phyloP scores from a whole-genome alignment of 2,329 filamentous ascomycete genomes.

The Exserohilum turcica region DNA sequence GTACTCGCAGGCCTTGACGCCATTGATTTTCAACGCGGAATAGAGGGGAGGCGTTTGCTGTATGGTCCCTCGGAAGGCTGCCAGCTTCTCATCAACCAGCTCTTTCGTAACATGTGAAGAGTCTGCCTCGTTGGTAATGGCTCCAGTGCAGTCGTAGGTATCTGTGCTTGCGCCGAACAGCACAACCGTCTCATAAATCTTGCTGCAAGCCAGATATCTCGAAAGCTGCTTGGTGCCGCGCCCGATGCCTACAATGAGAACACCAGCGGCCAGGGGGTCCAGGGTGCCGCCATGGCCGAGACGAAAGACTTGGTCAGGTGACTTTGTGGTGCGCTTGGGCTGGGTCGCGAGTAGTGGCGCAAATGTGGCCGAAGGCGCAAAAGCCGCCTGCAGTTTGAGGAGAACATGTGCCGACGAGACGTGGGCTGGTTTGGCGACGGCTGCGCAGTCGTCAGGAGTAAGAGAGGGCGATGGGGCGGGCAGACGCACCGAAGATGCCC shows the following conservation, averaged over 20 bases:
- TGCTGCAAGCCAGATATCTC: constrained; percentile 33
- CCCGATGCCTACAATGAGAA: constrained; percentile 40
- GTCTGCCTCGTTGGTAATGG: constrained; percentile 16
- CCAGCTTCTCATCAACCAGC: constrained; percentile 25
- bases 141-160: constrained; percentile 36
- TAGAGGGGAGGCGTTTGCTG: constrained; percentile 36
- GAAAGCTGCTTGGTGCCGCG: constrained; percentile 38
- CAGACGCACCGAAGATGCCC: constrained; percentile 30
- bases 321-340: constrained; percentile 29
- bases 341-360: constrained; percentile 21
- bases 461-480: too few species aligned
- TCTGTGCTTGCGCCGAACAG: constrained; percentile 40
- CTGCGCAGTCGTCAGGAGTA: constrained; percentile 11
- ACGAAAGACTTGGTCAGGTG: constrained; percentile 29
- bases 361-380: constrained; percentile 26
- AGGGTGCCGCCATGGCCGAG: constrained; percentile 41
- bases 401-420: constrained; percentile 33
- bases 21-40: constrained; percentile 39
- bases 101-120: constrained; percentile 25
- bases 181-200: constrained; percentile 38
- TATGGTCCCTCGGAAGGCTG: constrained; percentile 28
- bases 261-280: constrained; percentile 37
- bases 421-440: constrained; percentile 29
- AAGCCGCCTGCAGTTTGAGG: constrained; percentile 28
- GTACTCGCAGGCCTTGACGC: constrained; percentile 40